phyloP scores from a whole-genome alignment of 495 filamentous ascomycete genomes.

The Trichocladium uniseriatum region DNA sequence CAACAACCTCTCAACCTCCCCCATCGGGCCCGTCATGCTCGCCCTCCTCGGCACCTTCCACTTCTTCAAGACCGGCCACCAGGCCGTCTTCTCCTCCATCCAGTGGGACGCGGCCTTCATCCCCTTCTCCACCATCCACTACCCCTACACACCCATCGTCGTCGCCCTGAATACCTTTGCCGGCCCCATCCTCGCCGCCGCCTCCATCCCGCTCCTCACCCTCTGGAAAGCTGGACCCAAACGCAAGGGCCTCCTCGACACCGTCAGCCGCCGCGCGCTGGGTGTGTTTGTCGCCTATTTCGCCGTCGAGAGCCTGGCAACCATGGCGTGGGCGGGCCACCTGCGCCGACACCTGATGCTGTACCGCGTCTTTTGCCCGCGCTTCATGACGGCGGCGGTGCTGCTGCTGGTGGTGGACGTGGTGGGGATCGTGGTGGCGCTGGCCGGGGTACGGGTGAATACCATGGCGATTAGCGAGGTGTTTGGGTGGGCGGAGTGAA shows the following conservation, averaged over 20 bases:
- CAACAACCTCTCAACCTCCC: slow-evolving; percentile 53
- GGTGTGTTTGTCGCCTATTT: slow-evolving; percentile 70
- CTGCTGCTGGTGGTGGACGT: slow-evolving; percentile 70
- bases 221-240: slow-evolving; percentile 73
- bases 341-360: slow-evolving; percentile 91
- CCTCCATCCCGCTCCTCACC: slow-evolving; percentile 68
- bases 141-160: slow-evolving; percentile 80
- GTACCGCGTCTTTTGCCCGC: slow-evolving; percentile 85
- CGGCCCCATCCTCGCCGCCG: slow-evolving; percentile 71
- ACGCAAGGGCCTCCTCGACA: slow-evolving; percentile 52
- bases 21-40: slow-evolving; percentile 76
- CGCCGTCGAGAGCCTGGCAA: slow-evolving; percentile 69
- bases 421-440: slow-evolving; percentile 54
- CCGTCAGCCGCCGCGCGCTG: slow-evolving; percentile 57
- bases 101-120: slow-evolving; percentile 99
- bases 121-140: slow-evolving; percentile 67
- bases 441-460: slow-evolving; percentile 64
- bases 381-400: slow-evolving; percentile 75
- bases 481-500: slow-evolving; percentile 64
- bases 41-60: slow-evolving; percentile 81
- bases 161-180: slow-evolving; percentile 82
- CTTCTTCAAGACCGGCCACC: slow-evolving; percentile 98
- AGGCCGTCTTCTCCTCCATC: slow-evolving; percentile 76
- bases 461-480: slow-evolving; percentile 71
- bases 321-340: slow-evolving; percentile 78